A percentile compares a stretch with the other conserved stretches of the same genome.
Evolutionary conservation across 2,329 filamentous ascomycete genomes (phyloP).

Genomic region (Ophiostoma fasciatum): DNA sequence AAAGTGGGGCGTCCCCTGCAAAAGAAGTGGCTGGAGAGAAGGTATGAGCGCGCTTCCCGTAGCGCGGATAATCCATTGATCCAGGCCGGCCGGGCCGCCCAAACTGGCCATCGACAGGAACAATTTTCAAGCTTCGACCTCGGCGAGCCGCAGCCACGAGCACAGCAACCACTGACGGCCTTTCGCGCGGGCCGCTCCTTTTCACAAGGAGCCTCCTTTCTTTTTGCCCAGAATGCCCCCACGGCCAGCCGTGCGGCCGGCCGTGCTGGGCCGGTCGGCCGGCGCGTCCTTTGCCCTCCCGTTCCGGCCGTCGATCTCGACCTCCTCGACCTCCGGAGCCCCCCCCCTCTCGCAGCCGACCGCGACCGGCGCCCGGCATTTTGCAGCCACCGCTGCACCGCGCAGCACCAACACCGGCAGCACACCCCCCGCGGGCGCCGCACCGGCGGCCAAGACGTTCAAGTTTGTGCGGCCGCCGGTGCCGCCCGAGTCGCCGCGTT

Average conservation of each 20-base stretch:
- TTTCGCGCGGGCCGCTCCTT: not conserved
- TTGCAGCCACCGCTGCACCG: too few relatives aligned
- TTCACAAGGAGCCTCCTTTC: not conserved
- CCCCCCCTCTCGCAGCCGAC: too few relatives aligned
- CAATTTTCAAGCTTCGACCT: slow-evolving; percentile 6
- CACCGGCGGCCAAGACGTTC: too few relatives aligned
- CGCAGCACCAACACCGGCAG: too few relatives aligned
- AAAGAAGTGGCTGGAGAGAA: too few relatives aligned
- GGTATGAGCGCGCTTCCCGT: too few relatives aligned
- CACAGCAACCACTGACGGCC: not conserved
- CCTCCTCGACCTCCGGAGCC: too few relatives aligned
- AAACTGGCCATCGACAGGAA: slow-evolving; percentile 1
- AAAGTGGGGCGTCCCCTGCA: slow-evolving; percentile 6
- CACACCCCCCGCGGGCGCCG: too few relatives aligned
- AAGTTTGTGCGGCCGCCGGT: too few relatives aligned
- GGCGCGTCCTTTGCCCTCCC: not conserved
- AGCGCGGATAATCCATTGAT: slow-evolving; percentile 4
- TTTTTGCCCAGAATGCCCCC: slow-evolving; percentile 6
- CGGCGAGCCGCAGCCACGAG: not conserved
- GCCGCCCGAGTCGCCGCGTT: slow-evolving; percentile 76
- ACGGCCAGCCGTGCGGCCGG: slow-evolving; percentile 5
- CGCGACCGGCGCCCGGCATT: too few relatives aligned
- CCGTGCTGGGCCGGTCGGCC: slow-evolving; percentile 3
- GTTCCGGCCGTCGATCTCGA: not conserved
- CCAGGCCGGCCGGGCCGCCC: not conserved